Percentiles rank a stretch among this genome's conserved stretches.
Evolutionary conservation across 139 green algal species (phyloP).

Genomic region (Micromonas pusilla): DNA sequence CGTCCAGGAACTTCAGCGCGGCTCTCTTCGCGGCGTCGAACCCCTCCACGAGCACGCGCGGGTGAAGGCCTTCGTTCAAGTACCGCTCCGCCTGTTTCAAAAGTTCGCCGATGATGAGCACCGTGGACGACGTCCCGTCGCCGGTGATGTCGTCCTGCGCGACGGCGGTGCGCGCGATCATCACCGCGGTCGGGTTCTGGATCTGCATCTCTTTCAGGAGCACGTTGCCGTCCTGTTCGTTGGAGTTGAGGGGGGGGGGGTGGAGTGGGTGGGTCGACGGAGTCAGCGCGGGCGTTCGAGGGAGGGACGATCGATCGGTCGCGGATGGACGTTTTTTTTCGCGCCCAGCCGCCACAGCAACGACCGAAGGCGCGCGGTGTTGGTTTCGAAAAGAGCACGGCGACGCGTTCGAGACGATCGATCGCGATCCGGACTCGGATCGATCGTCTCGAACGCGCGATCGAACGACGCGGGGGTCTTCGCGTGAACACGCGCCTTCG

Average conservation of each 20-base stretch:
- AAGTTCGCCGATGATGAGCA: constrained; percentile 96
- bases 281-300: not conserved
- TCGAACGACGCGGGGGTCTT: not conserved
- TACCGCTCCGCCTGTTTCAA: constrained; percentile 96
- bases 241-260: not conserved
- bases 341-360: too few species aligned
- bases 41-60: constrained; percentile 85
- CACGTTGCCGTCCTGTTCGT: constrained; percentile 88
- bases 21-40: constrained; percentile 87
- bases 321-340: too few species aligned
- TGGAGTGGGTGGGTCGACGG: not conserved
- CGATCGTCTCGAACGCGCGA: not conserved
- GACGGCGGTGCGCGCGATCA: constrained; percentile 95
- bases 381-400: not conserved
- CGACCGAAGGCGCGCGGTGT: too few species aligned
- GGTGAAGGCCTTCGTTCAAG: constrained; percentile 89
- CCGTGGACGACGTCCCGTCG: constrained; percentile 91
- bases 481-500: not conserved
- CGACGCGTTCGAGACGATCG: too few species aligned
- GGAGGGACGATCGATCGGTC: too few species aligned
- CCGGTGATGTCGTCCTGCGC: constrained; percentile 95
- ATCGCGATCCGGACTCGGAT: too few species aligned
- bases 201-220: constrained; percentile 97
- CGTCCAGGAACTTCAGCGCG: constrained; percentile 79
- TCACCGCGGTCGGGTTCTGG: constrained; percentile 98